Base-by-base conservation (phyloP, 768 basidiomycete species). In the Ramaria sp. region DNA sequence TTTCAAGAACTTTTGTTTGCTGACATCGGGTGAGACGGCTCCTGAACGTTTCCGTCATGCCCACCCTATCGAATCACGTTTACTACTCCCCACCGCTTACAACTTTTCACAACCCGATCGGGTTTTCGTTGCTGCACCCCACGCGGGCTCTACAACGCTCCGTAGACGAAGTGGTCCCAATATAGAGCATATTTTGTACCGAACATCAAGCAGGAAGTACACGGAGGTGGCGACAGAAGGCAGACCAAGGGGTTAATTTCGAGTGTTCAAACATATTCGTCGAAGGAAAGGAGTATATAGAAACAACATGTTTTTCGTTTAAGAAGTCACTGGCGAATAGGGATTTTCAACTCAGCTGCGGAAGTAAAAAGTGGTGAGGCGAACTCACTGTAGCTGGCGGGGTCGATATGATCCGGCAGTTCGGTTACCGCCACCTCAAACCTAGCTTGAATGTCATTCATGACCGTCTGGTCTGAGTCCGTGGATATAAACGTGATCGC, bases 401-500 rank as follows among this genome's bases (percentile, higher is more conserved):
- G 87, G 66, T 96, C 92, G 63, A 97, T 91, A 64, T 87, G 86
- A 51, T 92, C 91, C 19, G 95, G 95, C 54, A 99, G 75, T 67
- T 95, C 92, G 4, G 94, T 86, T 42, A 99, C 92, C 33, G 91
- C 93, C 31, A 99, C 95, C 68, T 97, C 95, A 75, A 99, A 99
- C 63, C 96, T 75, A 41, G 90, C 84, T 71, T 99, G 96, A 64
- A 99, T 98, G 27, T 86, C 81, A 41, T 84, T 78, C 84, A 99
- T 89, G 59, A 99, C 94, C 70, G 91, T 88, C 68, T 89, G 83
- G 67, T 99, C 96, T 60, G 77, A 82, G 53, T 97, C 94, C 19
- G 86, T 89, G 4, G 95, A 83, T 42, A 97, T 90, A 67, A 95
- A 99, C 0, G 94, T 97, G 69, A 98, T 90, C 17, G 95, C 94